Percentiles rank a stretch among this genome's conserved stretches.
Conservation (phyloP, 768 basidiomycete species). For the Floccularia luteovirens region DNA sequence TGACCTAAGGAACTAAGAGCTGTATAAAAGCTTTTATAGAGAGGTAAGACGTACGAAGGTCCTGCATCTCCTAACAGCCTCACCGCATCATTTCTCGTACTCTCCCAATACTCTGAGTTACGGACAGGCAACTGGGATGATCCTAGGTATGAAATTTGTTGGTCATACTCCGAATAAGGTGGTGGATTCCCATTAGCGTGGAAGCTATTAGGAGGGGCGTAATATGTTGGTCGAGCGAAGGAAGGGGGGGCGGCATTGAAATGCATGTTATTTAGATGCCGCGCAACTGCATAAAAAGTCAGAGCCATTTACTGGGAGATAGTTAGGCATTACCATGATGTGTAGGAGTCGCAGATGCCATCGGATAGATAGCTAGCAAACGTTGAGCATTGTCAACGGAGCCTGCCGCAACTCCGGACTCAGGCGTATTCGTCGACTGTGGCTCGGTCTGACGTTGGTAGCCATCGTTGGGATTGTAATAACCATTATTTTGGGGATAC, state of each 20-base stretch:
- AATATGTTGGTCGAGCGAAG: constrained; percentile 52
- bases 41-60: constrained; percentile 29
- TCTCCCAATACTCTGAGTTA: constrained; percentile 58
- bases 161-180: constrained; percentile 63
- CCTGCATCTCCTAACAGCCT: constrained; percentile 50
- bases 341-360: constrained; percentile 72
- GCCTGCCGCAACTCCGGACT: constrained; percentile 26
- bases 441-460: constrained; percentile 10
- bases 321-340: constrained; percentile 48
- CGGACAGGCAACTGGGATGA: constrained; percentile 34
- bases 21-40: constrained; percentile 13
- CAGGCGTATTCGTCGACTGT: constrained; percentile 10
- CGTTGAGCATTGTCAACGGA: constrained; percentile 63
- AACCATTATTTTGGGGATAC: constrained; percentile 16
- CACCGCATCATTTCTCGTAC: constrained; percentile 51
- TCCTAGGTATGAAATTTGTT: constrained; percentile 49
- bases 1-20: constrained; percentile 20
- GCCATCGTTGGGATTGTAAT: constrained; percentile 10
- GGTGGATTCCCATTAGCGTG: constrained; percentile 35
- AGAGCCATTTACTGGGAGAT: constrained; percentile 4
- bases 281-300: constrained; percentile 37
- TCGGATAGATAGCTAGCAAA: constrained; percentile 61
- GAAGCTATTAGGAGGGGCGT: constrained; percentile 21
- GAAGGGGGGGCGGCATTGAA: constrained; percentile 54
- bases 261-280: constrained; percentile 57